phyloP scores from a whole-genome alignment of 2,329 filamentous ascomycete species.

The Pseudogymnoascus sp. region DNA sequence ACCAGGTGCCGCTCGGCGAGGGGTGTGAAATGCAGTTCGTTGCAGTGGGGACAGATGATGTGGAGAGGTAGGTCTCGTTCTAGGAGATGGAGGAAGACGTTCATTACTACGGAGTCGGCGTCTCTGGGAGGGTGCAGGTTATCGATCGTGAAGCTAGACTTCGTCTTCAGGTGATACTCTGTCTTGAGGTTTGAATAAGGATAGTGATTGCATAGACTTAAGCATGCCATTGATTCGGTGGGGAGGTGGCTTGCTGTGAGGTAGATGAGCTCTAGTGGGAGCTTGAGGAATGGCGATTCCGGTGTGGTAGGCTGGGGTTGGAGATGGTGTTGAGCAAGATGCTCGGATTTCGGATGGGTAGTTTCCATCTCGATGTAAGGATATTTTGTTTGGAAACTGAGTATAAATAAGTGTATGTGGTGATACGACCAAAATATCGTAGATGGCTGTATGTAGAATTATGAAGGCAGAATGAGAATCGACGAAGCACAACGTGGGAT shows the following conservation, averaged over 20 bases:
- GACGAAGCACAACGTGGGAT: not conserved
- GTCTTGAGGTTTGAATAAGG: constrained; percentile 10
- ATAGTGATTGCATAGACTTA: constrained; percentile 7
- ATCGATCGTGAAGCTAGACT: not conserved
- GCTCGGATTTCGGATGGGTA: not conserved
- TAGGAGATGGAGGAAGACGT: constrained; percentile 11
- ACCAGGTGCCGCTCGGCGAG: constrained; percentile 1
- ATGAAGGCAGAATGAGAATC: not conserved
- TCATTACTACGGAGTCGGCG: constrained; percentile 4
- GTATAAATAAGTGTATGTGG: not conserved
- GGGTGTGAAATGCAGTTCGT: constrained; percentile 13
- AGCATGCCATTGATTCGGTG: constrained; percentile 10
- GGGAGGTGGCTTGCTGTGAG: constrained; percentile 13
- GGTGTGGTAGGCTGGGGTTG: not conserved
- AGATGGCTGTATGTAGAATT: not conserved
- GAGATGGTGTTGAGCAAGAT: not conserved
- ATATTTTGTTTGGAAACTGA: not conserved
- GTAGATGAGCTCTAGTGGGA: constrained; percentile 15
- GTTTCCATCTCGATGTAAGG: not conserved
- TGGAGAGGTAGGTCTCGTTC: constrained; percentile 14
- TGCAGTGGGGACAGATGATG: constrained; percentile 14
- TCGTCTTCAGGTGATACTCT: constrained; percentile 8
- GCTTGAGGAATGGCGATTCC: constrained; percentile 10
- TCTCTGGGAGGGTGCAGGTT: constrained; percentile 11
- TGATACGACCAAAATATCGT: not conserved